phyloP scores from a whole-genome alignment of 1,139 yeast genomes.

The Yamadazyma membranifaciens region DNA sequence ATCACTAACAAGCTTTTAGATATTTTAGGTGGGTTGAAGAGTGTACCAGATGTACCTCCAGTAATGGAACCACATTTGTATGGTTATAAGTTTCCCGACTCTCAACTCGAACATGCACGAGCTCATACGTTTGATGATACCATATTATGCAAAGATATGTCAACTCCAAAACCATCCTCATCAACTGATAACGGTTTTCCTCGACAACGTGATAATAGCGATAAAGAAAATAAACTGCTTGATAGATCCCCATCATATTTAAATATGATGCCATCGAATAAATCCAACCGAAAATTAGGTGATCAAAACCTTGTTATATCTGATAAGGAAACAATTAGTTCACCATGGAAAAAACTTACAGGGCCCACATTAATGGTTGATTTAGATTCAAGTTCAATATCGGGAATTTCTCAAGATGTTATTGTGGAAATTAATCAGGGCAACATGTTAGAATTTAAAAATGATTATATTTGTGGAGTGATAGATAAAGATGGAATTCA shows the following conservation, averaged over 20 bases:
- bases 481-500: constrained; percentile 8
- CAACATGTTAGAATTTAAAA: constrained; percentile 6
- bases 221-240: no score
- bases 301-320: neutral
- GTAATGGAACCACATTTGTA: constrained; percentile 3
- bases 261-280: no score
- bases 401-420: constrained; percentile 1
- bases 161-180: constrained; percentile 3
- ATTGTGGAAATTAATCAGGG: neutral
- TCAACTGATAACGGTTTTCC: neutral
- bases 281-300: neutral
- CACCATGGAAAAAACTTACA: constrained; percentile 6
- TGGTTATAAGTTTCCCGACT: neutral
- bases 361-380: neutral
- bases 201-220: no score
- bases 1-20: neutral
- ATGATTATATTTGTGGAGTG: constrained; percentile 22
- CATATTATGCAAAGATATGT: constrained; percentile 5
- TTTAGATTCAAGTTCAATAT: constrained; percentile 1
- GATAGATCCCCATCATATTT: no score
- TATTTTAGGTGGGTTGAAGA: neutral
- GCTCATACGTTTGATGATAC: constrained; percentile 5
- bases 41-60: constrained; percentile 3
- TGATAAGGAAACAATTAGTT: constrained; percentile 3
- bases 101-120: neutral